Evolutionary conservation across 73 alveolate genomes (phyloP), one percentile per base, ranked within the genome.

Genomic region (Paramecium caudatum): DNA sequence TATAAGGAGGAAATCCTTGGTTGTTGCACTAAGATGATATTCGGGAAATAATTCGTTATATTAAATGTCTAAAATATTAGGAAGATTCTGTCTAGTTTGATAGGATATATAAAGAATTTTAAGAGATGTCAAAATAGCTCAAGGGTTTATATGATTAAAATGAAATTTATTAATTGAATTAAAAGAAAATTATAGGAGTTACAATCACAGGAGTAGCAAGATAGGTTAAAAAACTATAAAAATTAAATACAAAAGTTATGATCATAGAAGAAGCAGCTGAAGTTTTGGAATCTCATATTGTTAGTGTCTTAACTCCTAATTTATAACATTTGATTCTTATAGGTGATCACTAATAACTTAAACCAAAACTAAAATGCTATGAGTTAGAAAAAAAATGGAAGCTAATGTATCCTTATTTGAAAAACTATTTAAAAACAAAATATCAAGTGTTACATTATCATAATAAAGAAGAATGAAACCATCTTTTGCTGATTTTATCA

Each of bases 211-310:
- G 99, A 47, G 87, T 95, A 37, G 95, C 98, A 7, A 96, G 94
- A 92, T 94, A 93, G 62, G 69, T 91, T 34, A 94, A 95, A 15
- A 82, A 91, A 32, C 62, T 96, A 43, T 95, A 91, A 83, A 91
- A 91, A 46, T 90, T 90, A 78, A 93, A 93, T 32, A 94, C 92
- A 78, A 95, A 93, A 34, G 94, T 95, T 4, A 91, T 95, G 80
- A 91, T 96, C 10, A 94, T 96, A 1, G 99, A 96, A 82, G 99
- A 96, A 83, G 99, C 99, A 0, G 99, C 98, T 3, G 99, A 96
- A 91, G 98, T 96, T 27, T 90, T 95, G 47, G 99, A 96, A 90
- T 93, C 97, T 34, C 98, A 95, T 69, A 86, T 93, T 10, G 63
- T 93, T 30, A 90, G 98, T 3, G 62, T 95, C 19, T 74, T 96